Evolutionary conservation across 2,329 filamentous ascomycete species (phyloP).

Genomic region (Pseudogymnoascus sp.): DNA sequence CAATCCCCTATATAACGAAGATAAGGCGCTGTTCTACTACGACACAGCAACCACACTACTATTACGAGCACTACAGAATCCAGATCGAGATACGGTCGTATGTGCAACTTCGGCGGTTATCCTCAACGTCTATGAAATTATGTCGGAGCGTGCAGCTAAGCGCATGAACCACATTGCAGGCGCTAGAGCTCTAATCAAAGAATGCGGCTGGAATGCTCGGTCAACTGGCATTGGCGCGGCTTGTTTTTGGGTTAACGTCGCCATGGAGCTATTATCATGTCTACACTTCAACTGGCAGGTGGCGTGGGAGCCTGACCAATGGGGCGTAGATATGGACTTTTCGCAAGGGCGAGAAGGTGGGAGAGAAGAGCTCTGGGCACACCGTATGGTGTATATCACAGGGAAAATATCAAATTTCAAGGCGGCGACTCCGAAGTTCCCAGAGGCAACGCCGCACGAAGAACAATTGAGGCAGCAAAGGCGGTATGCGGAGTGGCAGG

Average conservation of each 20-base stretch:
- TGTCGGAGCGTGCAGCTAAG: constrained; percentile 71
- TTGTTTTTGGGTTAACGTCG: constrained; percentile 91
- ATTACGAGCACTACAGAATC: constrained; percentile 70
- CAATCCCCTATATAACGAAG: constrained; percentile 59
- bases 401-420: constrained; percentile 83
- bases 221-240: constrained; percentile 73
- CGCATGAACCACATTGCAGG: constrained; percentile 88
- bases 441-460: constrained; percentile 51
- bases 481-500: constrained; percentile 68
- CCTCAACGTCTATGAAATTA: constrained; percentile 86
- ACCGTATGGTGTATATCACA: constrained; percentile 80
- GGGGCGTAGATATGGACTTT: constrained; percentile 78
- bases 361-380: constrained; percentile 77
- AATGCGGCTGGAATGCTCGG: constrained; percentile 80
- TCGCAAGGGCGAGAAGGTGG: constrained; percentile 40
- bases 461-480: constrained; percentile 57
- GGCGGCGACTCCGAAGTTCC: constrained; percentile 56
- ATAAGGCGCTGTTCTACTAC: constrained; percentile 76
- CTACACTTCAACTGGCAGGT: constrained; percentile 80
- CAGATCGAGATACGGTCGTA: constrained; percentile 72
- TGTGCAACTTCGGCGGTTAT: constrained; percentile 84
- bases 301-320: constrained; percentile 83
- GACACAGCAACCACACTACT: constrained; percentile 76
- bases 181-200: constrained; percentile 75
- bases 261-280: constrained; percentile 83